Base-by-base conservation (phyloP, 441 rosid genomes). In the Jatropha podagrica region DNA sequence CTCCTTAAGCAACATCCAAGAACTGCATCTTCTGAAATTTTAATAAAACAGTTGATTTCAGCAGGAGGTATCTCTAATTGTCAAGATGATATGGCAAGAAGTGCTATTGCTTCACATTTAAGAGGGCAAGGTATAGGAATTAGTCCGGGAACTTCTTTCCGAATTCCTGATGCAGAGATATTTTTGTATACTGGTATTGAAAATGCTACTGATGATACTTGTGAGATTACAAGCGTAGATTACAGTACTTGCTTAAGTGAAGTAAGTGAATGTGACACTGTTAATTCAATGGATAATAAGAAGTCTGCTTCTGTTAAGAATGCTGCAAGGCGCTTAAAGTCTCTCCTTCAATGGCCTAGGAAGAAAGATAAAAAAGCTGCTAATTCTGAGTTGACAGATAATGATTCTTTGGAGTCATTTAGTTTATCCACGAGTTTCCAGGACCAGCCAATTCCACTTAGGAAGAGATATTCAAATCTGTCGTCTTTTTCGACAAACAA, bases 141-240 rank as follows among this genome's bases (percentile, higher is more conserved):
- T 20, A 94, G 97, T 83, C 99, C 97, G 0, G 98, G 98, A 56
- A 90, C 97, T 52, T 88, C 93, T 51, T 94, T 94, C 66, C 80
- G 89, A 71, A 84, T 96, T 66, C 88, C 98, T 5, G 99, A 96
- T 73, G 89, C 97, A 7, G 99, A 94, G 84, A 94, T 96, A 37
- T 90, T 92, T 73, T 81, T 94, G 68, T 90, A 86, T 54, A 79
- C 95, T 0, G 93, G 90, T 0, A 77, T 85, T 17, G 90, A 82
- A 69, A 83, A 74, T 77, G 54, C 76, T 3, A 62, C 75, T 0
- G 88, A 85, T 38, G 61, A 72, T 10, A 84, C 77, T 70, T 82
- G 80, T 62, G 87, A 89, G 52, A 77, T 80, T 44, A 83, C 77
- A 44, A 88, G 91, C 49, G 75, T 79, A 13, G 94, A 86, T 51